Percentiles rank a stretch among this genome's conserved stretches.
These are phyloP conservation scores for Rachicladosporium sp. DNA, from an alignment of 2,329 filamentous ascomycete species.

Conservation along the genomic window DNA sequence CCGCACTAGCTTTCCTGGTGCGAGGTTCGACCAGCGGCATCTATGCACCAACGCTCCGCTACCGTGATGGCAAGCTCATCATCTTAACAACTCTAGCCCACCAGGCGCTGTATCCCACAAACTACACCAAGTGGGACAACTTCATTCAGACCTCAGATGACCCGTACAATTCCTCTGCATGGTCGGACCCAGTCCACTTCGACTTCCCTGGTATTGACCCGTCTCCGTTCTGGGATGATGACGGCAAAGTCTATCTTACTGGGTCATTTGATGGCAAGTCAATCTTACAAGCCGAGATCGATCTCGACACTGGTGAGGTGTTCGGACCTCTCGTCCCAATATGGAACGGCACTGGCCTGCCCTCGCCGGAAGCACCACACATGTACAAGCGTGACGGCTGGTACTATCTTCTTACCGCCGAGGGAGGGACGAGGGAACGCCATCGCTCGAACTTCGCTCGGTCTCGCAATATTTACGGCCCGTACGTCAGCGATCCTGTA, in stretches of 20 bases:
- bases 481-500: slow-evolving; percentile 11
- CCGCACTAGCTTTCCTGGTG: slow-evolving; percentile 20
- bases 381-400: slow-evolving; percentile 25
- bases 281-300: slow-evolving; percentile 21
- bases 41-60: slow-evolving; percentile 30
- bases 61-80: slow-evolving; percentile 28
- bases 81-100: slow-evolving; percentile 21
- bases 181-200: slow-evolving; percentile 39
- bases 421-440: slow-evolving; percentile 28
- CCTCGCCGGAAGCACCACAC: slow-evolving; percentile 25
- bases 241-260: slow-evolving; percentile 41
- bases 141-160: slow-evolving; percentile 35
- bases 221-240: slow-evolving; percentile 43
- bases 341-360: slow-evolving; percentile 26
- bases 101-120: slow-evolving; percentile 15
- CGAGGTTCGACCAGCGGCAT: slow-evolving; percentile 27
- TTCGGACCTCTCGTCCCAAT: slow-evolving; percentile 17
- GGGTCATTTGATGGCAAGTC: slow-evolving; percentile 14
- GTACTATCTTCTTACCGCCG: slow-evolving; percentile 25
- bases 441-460: slow-evolving; percentile 27
- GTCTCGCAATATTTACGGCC: slow-evolving; percentile 24
- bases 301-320: slow-evolving; percentile 23
- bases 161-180: slow-evolving; percentile 30
- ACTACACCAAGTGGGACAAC: slow-evolving; percentile 26
- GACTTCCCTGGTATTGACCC: slow-evolving; percentile 39